A percentile compares a stretch with the other conserved stretches of the same genome.
Evolutionary conservation across 306 rosid species (phyloP).

Genomic region (barrel medic (Medicago truncatula)): MtrunA17r5.0-ANR NC_053046.1:6360001-6360500

Average conservation of each 20-base stretch:
- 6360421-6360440: background rate
- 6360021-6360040: constrained; percentile 72
- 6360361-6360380: background rate
- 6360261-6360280: constrained; percentile 32
- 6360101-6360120: constrained; percentile 60
- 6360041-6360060: constrained; percentile 67
- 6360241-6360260: constrained; percentile 35
- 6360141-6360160: constrained; percentile 8
- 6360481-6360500: too few relatives aligned
- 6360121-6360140: constrained; percentile 57
- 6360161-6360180: constrained; percentile 42
- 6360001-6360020: constrained; percentile 49
- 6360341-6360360: constrained; percentile 25
- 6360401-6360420: background rate
- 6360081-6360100: constrained; percentile 44
- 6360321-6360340: constrained; percentile 32
- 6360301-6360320: constrained; percentile 28
- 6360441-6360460: too few relatives aligned
- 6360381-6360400: background rate
- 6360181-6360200: constrained; percentile 48
- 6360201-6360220: constrained; percentile 31
- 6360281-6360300: constrained; percentile 41
- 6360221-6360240: constrained; percentile 37
- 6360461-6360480: too few relatives aligned
- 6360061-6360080: constrained; percentile 47